Percentiles rank a stretch among this genome's conserved stretches.
Conservation (phyloP, 768 basidiomycete genomes). For the Strobilomyces confusus region DNA sequence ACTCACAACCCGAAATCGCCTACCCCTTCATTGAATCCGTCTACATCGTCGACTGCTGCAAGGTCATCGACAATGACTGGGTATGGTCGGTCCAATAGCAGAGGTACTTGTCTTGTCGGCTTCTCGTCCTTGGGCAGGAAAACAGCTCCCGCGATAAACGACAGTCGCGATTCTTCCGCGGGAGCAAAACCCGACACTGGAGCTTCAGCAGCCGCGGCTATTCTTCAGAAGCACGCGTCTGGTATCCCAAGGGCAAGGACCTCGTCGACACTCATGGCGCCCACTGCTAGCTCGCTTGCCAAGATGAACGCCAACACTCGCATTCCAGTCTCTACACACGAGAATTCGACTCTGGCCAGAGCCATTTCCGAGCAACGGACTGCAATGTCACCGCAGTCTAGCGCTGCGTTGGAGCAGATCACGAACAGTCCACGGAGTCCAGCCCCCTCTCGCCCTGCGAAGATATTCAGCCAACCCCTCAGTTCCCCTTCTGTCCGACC, state of each 20-base stretch:
- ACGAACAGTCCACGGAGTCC: conserved; percentile 32
- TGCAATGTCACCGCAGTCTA: conserved; percentile 12
- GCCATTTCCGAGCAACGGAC: conserved; percentile 12
- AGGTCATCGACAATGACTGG: conserved; percentile 17
- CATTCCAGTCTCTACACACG: conserved; percentile 20
- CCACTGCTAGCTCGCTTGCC: conserved; percentile 75
- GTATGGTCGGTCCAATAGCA: conserved; percentile 14
- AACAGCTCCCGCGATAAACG: conserved; percentile 21
- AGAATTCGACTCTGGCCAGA: conserved; percentile 14
- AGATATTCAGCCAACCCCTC: conserved; percentile 56
- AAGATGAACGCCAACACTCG: conserved; percentile 37
- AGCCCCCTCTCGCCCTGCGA: conserved; percentile 15
- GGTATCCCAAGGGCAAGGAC: conserved; percentile 26
- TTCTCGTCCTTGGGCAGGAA: conserved; percentile 41
- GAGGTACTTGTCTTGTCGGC: conserved; percentile 16
- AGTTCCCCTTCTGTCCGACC: conserved; percentile 26
- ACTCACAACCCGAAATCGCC: conserved; percentile 20
- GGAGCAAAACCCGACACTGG: conserved; percentile 24
- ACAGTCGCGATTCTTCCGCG: conserved; percentile 25
- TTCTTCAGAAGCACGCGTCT: conserved; percentile 5
- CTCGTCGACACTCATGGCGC: conserved; percentile 58
- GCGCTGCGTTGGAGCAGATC: conserved; percentile 28
- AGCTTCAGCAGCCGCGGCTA: conserved; percentile 1
- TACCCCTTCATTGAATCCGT: conserved; percentile 14
- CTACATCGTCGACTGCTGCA: conserved; percentile 11